Evolutionary conservation across 306 rosid species (phyloP).

Genomic region (Lablab purpureus): DNA sequence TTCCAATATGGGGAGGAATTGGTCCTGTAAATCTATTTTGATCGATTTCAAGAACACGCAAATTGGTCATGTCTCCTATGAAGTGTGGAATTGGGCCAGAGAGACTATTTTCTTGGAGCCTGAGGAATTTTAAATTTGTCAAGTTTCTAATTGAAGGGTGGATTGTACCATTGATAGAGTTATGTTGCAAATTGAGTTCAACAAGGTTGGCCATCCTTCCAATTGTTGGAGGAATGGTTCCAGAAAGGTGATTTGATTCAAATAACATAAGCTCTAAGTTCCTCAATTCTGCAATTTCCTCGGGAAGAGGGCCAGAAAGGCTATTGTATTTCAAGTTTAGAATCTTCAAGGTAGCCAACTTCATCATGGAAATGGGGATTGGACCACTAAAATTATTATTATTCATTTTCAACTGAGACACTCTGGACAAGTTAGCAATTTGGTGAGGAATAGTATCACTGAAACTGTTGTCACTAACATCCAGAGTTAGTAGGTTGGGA

Average conservation of each 20-base stretch:
- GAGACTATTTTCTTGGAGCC: background rate
- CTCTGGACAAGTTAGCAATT: conserved; percentile 9
- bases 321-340: background rate
- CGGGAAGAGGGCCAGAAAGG: conserved; percentile 1
- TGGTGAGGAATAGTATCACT: conserved; percentile 31
- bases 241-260: background rate
- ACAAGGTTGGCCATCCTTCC: background rate
- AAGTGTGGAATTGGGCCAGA: conserved; percentile 21
- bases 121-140: background rate
- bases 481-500: background rate
- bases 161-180: background rate
- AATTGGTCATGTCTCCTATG: background rate
- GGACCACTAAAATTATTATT: background rate
- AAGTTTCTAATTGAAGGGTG: conserved; percentile 17
- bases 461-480: background rate
- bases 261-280: background rate
- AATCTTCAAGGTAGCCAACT: background rate
- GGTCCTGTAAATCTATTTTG: background rate
- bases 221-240: conserved; percentile 23
- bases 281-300: conserved; percentile 9
- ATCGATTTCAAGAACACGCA: background rate
- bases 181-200: background rate
- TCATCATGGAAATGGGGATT: background rate
- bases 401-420: background rate
- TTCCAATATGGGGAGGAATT: conserved; percentile 26